phyloP scores from a whole-genome alignment of 768 basidiomycete genomes.

The Dacryopinax primogenitus region DNA sequence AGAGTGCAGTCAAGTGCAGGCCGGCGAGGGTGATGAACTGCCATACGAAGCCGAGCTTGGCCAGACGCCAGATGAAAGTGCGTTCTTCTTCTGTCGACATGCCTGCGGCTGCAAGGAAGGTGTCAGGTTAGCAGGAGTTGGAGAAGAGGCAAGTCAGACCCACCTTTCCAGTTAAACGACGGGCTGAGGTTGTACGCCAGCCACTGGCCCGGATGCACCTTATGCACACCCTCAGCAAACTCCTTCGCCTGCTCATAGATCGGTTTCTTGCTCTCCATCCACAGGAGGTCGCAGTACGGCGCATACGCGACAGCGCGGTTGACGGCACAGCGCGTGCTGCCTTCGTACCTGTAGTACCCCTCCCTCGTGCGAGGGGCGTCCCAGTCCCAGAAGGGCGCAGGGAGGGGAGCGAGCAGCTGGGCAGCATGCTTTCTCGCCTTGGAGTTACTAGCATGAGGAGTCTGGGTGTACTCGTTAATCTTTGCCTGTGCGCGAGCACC shows the following conservation, averaged over 20 bases:
- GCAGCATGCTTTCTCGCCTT: conserved; percentile 54
- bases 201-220: conserved; percentile 79
- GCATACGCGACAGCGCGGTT: conserved; percentile 86
- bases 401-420: conserved; percentile 42
- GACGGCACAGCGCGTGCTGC: conserved; percentile 88
- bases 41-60: conserved; percentile 94
- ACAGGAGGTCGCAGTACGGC: conserved; percentile 80
- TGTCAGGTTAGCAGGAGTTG: conserved; percentile 5
- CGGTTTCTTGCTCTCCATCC: conserved; percentile 97
- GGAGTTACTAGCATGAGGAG: conserved; percentile 55
- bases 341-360: conserved; percentile 94
- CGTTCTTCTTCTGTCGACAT: conserved; percentile 76
- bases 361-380: conserved; percentile 87
- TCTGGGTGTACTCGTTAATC: conserved; percentile 51
- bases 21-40: conserved; percentile 98
- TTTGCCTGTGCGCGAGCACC: conserved; percentile 34
- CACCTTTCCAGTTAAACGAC: conserved; percentile 73
- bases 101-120: conserved; percentile 52
- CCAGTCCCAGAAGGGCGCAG: conserved; percentile 85
- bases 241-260: conserved; percentile 83
- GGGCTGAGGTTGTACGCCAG: conserved; percentile 91
- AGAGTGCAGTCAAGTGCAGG: conserved; percentile 93
- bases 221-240: conserved; percentile 80
- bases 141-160: not conserved
- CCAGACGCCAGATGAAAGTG: conserved; percentile 80